Evolutionary conservation across 495 filamentous ascomycete genomes (phyloP).

Genomic region (Aspergillus avenaceus): DNA sequence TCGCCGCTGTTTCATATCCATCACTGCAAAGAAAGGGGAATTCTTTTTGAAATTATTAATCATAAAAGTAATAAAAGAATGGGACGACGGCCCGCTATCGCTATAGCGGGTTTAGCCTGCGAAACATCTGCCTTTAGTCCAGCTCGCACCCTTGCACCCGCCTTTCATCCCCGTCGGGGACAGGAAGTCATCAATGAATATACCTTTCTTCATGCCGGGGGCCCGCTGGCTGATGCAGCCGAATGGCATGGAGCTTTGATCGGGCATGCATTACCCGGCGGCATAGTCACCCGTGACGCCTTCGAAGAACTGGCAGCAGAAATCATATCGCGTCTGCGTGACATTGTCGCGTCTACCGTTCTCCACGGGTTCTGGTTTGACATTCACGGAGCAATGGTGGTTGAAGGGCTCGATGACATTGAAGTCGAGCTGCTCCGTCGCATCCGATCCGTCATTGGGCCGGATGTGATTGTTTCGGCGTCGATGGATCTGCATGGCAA

Average conservation of each 20-base stretch:
- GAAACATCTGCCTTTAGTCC: constrained; percentile 55
- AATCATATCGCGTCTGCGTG: constrained; percentile 39
- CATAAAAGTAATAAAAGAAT: too few relatives aligned
- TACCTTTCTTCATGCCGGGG: constrained; percentile 39
- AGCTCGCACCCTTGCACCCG: constrained; percentile 44
- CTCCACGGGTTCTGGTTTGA: constrained; percentile 55
- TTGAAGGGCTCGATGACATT: constrained; percentile 47
- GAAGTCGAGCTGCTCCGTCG: constrained; percentile 50
- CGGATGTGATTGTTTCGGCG: constrained; percentile 47
- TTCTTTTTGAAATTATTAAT: too few relatives aligned
- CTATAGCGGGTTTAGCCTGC: constrained; percentile 52
- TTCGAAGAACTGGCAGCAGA: constrained; percentile 47
- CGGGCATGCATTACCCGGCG: constrained; percentile 53
- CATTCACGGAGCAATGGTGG: constrained; percentile 57
- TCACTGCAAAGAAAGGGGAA: too few relatives aligned
- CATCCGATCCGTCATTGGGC: constrained; percentile 43
- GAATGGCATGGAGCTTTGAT: constrained; percentile 51
- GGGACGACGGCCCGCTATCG: constrained; percentile 49
- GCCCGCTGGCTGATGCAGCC: constrained; percentile 35
- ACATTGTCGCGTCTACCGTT: constrained; percentile 23
- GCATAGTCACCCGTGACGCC: constrained; percentile 41
- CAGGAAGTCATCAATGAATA: constrained; percentile 45
- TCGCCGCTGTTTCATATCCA: too few relatives aligned
- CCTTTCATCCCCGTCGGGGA: constrained; percentile 49
- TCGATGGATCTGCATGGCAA: constrained; percentile 59